Conservation (phyloP, 2,329 filamentous ascomycete genomes). For the Fusarium poae region DNA sequence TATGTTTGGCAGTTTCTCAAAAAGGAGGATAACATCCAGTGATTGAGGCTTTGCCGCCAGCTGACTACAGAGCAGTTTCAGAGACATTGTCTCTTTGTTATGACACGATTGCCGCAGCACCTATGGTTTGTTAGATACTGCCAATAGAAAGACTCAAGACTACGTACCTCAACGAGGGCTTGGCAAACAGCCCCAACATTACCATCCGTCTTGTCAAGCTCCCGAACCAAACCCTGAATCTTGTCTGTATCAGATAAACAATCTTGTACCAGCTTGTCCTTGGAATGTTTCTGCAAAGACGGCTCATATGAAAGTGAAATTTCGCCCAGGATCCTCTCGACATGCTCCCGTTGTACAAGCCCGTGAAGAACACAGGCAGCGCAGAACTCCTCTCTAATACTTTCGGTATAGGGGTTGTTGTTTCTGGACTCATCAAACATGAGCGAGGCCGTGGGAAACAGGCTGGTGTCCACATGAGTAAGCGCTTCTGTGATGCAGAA, state of each 20-base stretch:
- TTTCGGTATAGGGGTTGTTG: slow-evolving; percentile 69
- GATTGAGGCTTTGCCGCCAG: slow-evolving; percentile 79
- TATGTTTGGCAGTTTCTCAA: slow-evolving; percentile 77
- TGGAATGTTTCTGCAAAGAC: slow-evolving; percentile 78
- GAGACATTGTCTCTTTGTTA: slow-evolving; percentile 82
- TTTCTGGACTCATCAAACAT: slow-evolving; percentile 72
- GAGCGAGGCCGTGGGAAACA: slow-evolving; percentile 72
- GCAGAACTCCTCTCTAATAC: slow-evolving; percentile 79
- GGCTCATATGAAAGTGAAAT: slow-evolving; percentile 84
- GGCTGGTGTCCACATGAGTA: slow-evolving; percentile 82
- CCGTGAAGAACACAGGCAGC: slow-evolving; percentile 91
- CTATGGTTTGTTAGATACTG: slow-evolving; percentile 54
- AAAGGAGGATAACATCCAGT: slow-evolving; percentile 81
- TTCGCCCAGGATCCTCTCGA: slow-evolving; percentile 85
- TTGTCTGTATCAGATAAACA: slow-evolving; percentile 82
- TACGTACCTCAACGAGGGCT: slow-evolving; percentile 76
- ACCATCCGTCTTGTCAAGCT: slow-evolving; percentile 90
- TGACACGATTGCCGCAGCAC: slow-evolving; percentile 76
- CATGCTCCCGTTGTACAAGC: slow-evolving; percentile 81
- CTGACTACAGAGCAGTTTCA: slow-evolving; percentile 79
- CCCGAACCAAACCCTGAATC: slow-evolving; percentile 80
- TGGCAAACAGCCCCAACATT: slow-evolving; percentile 89
- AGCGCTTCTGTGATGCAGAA: slow-evolving; percentile 79
- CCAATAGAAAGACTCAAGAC: background rate
- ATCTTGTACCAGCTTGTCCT: slow-evolving; percentile 82